Conservation (phyloP, 2,329 filamentous ascomycete species). For the Aspergillus flavus region DNA sequence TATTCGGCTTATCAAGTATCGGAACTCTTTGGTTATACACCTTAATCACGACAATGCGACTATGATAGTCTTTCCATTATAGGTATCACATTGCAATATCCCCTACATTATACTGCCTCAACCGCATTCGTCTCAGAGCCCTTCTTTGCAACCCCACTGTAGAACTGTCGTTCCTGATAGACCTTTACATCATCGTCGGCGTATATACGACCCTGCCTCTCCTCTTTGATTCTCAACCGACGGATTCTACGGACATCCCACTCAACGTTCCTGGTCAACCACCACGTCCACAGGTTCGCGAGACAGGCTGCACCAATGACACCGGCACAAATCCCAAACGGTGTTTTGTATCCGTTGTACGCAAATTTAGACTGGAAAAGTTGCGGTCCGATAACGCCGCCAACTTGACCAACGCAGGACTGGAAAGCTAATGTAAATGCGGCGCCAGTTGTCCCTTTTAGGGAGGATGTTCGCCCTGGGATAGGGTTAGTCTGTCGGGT, state of each 20-base stretch:
- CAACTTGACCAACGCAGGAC: conserved; percentile 17
- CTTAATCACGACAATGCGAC: background rate
- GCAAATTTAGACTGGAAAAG: conserved; percentile 12
- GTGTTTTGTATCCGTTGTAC: conserved; percentile 17
- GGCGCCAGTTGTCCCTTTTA: conserved; percentile 14
- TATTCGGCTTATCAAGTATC: accelerated
- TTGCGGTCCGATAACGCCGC: conserved; percentile 14
- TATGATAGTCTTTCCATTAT: too few species aligned
- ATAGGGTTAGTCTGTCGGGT: background rate
- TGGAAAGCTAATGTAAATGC: conserved; percentile 18
- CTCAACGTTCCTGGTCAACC: conserved; percentile 12
- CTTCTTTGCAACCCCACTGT: background rate
- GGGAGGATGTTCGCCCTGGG: background rate
- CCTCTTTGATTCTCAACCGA: background rate
- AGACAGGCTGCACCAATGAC: conserved; percentile 10
- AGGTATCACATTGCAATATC: background rate
- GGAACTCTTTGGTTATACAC: accelerated
- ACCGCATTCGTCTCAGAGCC: background rate
- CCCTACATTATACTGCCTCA: background rate
- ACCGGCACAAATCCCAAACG: conserved; percentile 14
- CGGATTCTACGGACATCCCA: background rate
- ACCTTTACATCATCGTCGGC: conserved; percentile 14
- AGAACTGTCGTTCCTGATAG: conserved; percentile 12
- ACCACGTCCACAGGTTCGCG: conserved; percentile 16
- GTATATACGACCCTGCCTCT: conserved; percentile 13